phyloP scores from a whole-genome alignment of 768 basidiomycete genomes.

The Pleurotus sapidus region DNA sequence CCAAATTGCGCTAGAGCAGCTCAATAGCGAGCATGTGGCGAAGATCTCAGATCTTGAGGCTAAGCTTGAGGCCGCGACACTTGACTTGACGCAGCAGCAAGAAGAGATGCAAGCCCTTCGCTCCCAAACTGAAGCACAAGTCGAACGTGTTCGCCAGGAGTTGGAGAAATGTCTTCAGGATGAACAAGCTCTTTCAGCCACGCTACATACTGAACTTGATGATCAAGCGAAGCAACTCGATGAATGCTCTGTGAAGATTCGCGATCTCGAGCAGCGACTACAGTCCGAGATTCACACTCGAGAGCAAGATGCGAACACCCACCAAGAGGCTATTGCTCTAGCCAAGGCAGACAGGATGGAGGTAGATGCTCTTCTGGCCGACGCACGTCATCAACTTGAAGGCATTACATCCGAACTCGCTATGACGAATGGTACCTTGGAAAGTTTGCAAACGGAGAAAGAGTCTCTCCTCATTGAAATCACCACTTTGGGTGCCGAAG shows the following conservation, averaged over 20 bases:
- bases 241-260: conserved; percentile 32
- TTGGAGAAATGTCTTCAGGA: conserved; percentile 22
- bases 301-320: conserved; percentile 25
- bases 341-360: conserved; percentile 21
- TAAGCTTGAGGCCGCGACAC: not conserved
- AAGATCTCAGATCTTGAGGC: not conserved
- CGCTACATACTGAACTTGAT: conserved; percentile 30
- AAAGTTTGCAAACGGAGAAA: conserved; percentile 47
- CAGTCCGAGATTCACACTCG: conserved; percentile 34
- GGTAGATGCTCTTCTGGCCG: conserved; percentile 29
- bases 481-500: conserved; percentile 60
- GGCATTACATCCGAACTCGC: conserved; percentile 38
- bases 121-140: not conserved
- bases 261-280: conserved; percentile 34
- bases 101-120: not conserved
- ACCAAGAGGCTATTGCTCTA: conserved; percentile 28
- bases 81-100: not conserved
- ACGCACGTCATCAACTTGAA: conserved; percentile 33
- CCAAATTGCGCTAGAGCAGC: not conserved
- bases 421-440: conserved; percentile 31
- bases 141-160: not conserved
- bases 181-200: conserved; percentile 21
- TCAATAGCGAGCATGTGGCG: not conserved
- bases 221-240: conserved; percentile 34
- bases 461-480: conserved; percentile 48